Evolutionary conservation across 257 asterid genomes (phyloP), one percentile per base, ranked within the genome.

Genomic region (Solanum okadae): DNA sequence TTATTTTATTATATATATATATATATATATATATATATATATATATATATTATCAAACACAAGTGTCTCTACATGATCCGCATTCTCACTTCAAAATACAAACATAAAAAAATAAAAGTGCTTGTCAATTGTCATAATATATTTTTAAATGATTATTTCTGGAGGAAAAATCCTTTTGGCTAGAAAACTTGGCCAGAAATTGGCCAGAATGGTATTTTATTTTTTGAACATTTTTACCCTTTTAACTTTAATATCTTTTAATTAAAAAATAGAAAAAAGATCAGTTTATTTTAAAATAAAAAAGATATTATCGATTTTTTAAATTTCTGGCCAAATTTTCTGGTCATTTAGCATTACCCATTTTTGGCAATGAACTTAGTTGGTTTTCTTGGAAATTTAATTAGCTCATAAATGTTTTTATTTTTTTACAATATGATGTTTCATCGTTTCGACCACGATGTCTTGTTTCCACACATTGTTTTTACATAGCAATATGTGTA

Each of bases 371-470:
- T 29, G 29, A 77, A 33, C 29, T 37, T 65, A 22, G 10, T 13
- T 44, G n/a, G 84, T 83, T 52, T 42, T 88, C 56, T 82, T 52
- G 90, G 75, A 33, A 91, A 52, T 23, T 89, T 90, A 82, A 76
- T 71, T 76, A 76, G 87, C 34, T 22, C 87, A 81, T 84, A 49
- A 76, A 89, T 91, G 91, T 83, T 75, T 85, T 92, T 16, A 5
- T 52, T 87, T 56, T 52, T 93, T 91, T 88, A 89, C 93, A 89
- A 92, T 86, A 91, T 81, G 56, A 78, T 88, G 93, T 94, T 94
- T 91, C 94, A 89, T 92, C 98, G 96, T 95, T 88, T 92, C 92
- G 96, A 95, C 96, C 97, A 94, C 98, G 98, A 68, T 94, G 73
- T 92, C 94, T 90, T 90, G 84, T 88, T 94, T 87, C 94, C 88